Percentiles rank a stretch among this genome's conserved stretches.
Conservation (phyloP, 164 flowering plant species). For the Echeveria elegans region DNA sequence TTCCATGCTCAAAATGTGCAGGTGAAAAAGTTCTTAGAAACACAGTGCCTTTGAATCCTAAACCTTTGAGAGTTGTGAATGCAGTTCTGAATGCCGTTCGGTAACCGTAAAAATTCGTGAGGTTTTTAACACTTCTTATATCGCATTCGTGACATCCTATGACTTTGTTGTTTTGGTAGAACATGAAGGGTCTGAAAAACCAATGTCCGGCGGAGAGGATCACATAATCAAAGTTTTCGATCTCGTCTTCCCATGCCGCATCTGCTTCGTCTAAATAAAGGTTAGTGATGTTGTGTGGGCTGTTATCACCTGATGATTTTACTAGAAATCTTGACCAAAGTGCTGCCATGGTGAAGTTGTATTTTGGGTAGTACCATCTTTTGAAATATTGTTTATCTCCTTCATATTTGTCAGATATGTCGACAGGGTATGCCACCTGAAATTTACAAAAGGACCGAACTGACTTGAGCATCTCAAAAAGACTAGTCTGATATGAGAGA, state of each 20-base stretch:
- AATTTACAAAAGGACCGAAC: neutral
- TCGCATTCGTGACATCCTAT: slow-evolving; percentile 34
- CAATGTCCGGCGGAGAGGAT: slow-evolving; percentile 29
- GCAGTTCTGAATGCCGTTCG: slow-evolving; percentile 44
- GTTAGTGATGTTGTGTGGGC: slow-evolving; percentile 3
- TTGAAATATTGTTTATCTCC: slow-evolving; percentile 15
- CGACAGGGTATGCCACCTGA: slow-evolving; percentile 24
- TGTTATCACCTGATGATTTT: slow-evolving; percentile 1
- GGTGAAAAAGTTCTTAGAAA: slow-evolving; percentile 56
- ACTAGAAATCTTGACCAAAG: slow-evolving; percentile 16
- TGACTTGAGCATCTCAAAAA: neutral
- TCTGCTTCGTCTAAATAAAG: slow-evolving; percentile 24
- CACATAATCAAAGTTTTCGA: slow-evolving; percentile 22
- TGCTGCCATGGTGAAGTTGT: slow-evolving; percentile 13
- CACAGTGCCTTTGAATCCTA: slow-evolving; percentile 28
- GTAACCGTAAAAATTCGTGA: slow-evolving; percentile 20
- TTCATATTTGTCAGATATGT: slow-evolving; percentile 11
- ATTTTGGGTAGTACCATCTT: slow-evolving; percentile 14
- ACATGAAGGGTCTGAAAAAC: slow-evolving; percentile 25
- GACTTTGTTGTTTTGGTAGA: slow-evolving; percentile 12
- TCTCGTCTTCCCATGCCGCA: slow-evolving; percentile 17
- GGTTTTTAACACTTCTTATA: slow-evolving; percentile 14
- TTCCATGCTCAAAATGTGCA: slow-evolving; percentile 51
- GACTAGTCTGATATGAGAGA: too few relatives aligned
- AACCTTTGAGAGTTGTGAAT: slow-evolving; percentile 32